phyloP scores from a whole-genome alignment of 2,329 filamentous ascomycete species.

The Colletotrichum aenigma region DNA sequence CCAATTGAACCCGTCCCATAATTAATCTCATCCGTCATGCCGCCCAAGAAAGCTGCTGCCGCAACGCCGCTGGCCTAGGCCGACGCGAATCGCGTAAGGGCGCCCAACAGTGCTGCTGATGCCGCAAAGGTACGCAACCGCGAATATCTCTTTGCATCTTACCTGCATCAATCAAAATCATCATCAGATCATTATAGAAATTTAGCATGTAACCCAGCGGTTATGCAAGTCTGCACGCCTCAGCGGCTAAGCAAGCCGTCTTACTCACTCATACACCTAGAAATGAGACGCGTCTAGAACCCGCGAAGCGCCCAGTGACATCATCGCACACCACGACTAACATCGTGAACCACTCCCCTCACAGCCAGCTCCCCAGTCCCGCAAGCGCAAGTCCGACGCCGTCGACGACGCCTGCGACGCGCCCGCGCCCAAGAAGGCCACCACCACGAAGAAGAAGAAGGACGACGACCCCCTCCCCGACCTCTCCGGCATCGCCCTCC shows the following conservation, averaged over 20 bases:
- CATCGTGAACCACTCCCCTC: not conserved
- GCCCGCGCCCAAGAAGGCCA: not conserved
- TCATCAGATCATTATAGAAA: not conserved
- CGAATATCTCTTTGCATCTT: not conserved
- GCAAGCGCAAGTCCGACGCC: constrained; percentile 19
- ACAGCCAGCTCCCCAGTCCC: constrained; percentile 1
- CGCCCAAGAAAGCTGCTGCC: not conserved
- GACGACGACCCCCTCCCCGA: not conserved
- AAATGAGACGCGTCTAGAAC: not conserved
- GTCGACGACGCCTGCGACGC: not conserved
- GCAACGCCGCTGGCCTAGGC: not conserved
- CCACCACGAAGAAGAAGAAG: not conserved
- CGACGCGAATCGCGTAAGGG: not conserved
- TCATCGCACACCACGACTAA: not conserved
- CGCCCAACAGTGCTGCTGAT: not conserved
- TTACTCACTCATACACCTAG: not conserved
- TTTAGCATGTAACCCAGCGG: not conserved
- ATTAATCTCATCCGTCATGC: not conserved
- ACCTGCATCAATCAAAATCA: not conserved
- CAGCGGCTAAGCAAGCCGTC: not conserved
- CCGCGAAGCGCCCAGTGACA: not conserved
- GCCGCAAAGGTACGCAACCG: not conserved
- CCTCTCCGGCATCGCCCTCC: constrained; percentile 45
- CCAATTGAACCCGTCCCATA: not conserved
- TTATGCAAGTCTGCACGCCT: not conserved